Evolutionary conservation across 345 rosid genomes (phyloP).

Genomic region (Streptanthus diversifolius): DNA sequence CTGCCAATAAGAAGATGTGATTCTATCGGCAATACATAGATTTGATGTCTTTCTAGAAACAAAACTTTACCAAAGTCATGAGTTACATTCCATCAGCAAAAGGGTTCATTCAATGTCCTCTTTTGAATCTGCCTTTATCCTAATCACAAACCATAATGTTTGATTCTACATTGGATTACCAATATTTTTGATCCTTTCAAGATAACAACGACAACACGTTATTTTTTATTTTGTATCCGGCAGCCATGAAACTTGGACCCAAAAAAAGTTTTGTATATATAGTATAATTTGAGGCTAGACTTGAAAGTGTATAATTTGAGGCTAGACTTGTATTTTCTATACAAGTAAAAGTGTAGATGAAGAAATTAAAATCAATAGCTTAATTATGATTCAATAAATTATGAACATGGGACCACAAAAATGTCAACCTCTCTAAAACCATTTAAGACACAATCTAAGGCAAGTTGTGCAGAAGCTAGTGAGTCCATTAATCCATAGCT

Average conservation of each 20-base stretch:
- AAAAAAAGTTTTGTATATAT: neutral
- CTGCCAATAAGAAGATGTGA: slow-evolving; percentile 33
- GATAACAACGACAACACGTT: neutral
- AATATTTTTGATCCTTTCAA: neutral
- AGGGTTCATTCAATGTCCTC: neutral
- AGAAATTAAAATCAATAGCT: neutral
- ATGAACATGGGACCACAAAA: slow-evolving; percentile 19
- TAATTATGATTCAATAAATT: neutral
- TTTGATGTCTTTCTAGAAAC: slow-evolving; percentile 31
- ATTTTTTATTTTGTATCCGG: neutral
- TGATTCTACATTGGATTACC: slow-evolving; percentile 12
- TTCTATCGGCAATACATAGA: slow-evolving; percentile 30
- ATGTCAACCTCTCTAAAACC: slow-evolving; percentile 18
- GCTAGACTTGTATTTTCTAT: no score
- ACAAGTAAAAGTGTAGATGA: neutral
- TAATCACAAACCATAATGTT: slow-evolving; percentile 13
- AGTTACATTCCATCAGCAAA: slow-evolving; percentile 7
- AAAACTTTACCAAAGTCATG: neutral
- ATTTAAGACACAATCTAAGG: slow-evolving; percentile 16
- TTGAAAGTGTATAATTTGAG: neutral
- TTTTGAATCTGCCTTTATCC: neutral
- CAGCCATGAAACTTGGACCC: neutral
- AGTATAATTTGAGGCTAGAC: neutral
- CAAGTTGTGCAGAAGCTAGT: slow-evolving; percentile 27
- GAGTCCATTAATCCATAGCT: slow-evolving; percentile 21